phyloP scores from a whole-genome alignment of 352 stramenopile genomes.

The Phytophthora pinifolia region DNA sequence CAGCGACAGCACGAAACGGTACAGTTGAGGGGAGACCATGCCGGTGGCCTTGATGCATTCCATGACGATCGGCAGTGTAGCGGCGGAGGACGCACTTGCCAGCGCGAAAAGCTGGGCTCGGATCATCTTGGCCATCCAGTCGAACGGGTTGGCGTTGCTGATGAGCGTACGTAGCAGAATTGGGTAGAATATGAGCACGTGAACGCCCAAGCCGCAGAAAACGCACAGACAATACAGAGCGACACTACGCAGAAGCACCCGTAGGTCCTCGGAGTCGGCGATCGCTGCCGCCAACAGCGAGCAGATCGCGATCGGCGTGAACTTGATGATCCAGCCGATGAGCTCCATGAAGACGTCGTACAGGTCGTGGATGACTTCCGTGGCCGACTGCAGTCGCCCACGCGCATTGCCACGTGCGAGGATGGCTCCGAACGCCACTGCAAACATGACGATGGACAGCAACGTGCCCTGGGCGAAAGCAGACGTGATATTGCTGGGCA shows the following conservation, averaged over 20 bases:
- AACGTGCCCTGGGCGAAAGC: conserved; percentile 40
- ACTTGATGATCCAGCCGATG: conserved; percentile 41
- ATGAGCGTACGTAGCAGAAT: conserved; percentile 39
- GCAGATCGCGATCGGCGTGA: conserved; percentile 59
- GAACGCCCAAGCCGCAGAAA: conserved; percentile 36
- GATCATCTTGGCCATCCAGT: conserved; percentile 47
- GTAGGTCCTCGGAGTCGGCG: conserved; percentile 31
- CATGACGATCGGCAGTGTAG: conserved; percentile 66
- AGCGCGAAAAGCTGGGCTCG: conserved; percentile 69
- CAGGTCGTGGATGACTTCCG: conserved; percentile 41
- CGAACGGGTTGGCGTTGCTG: conserved; percentile 49
- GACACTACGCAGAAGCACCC: conserved; percentile 33
- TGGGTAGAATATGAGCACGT: conserved; percentile 47
- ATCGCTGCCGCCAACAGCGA: conserved; percentile 65
- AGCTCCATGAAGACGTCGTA: conserved; percentile 47
- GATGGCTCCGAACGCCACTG: conserved; percentile 38
- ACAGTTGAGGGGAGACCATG: conserved; percentile 46
- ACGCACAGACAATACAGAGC: conserved; percentile 50
- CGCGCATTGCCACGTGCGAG: conserved; percentile 21
- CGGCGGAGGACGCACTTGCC: conserved; percentile 74
- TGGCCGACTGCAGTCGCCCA: conserved; percentile 13
- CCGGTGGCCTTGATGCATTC: conserved; percentile 52
- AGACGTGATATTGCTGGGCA: conserved; percentile 42
- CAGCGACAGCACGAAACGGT: conserved; percentile 63
- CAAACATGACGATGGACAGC: conserved; percentile 55